Percentiles rank a stretch among this genome's conserved stretches.
phyloP scores from a whole-genome alignment of 495 filamentous ascomycete species.

The Neurospora sp. region DNA sequence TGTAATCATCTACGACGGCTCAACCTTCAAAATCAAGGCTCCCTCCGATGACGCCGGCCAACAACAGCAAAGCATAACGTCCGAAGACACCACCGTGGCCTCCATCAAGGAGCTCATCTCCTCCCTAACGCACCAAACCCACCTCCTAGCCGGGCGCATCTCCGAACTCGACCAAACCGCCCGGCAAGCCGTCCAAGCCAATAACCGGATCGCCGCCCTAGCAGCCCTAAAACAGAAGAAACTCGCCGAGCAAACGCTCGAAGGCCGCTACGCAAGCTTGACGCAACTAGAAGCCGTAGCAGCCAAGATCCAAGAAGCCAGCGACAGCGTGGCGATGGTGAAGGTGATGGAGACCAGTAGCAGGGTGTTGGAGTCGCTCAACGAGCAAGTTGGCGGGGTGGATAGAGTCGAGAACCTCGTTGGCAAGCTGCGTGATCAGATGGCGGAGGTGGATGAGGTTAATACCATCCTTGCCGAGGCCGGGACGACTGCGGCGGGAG shows the following conservation, averaged over 20 bases:
- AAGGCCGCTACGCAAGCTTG: conserved; percentile 56
- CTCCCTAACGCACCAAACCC: conserved; percentile 49
- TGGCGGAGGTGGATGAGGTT: conserved; percentile 74
- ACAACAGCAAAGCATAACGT: conserved; percentile 38
- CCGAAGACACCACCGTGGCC: conserved; percentile 72
- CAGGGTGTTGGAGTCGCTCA: conserved; percentile 58
- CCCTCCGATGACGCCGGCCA: conserved; percentile 29
- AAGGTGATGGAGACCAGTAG: conserved; percentile 70
- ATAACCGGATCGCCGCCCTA: conserved; percentile 64
- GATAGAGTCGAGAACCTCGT: conserved; percentile 67
- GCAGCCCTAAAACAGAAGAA: conserved; percentile 77
- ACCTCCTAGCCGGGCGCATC: conserved; percentile 39
- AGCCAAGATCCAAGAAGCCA: conserved; percentile 70
- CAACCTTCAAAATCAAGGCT: conserved; percentile 65
- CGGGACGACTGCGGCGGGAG: conserved; percentile 25
- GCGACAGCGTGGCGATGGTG: conserved; percentile 70
- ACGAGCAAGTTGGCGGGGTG: conserved; percentile 64
- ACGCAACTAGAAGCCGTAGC: conserved; percentile 77
- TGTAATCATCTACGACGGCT: conserved; percentile 52
- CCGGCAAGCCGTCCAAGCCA: conserved; percentile 50
- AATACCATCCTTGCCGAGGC: conserved; percentile 60
- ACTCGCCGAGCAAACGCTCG: conserved; percentile 58
- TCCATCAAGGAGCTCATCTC: conserved; percentile 59
- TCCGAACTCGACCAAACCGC: conserved; percentile 51
- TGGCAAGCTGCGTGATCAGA: conserved; percentile 59